A percentile compares a stretch with the other conserved stretches of the same genome.
Evolutionary conservation across 495 filamentous ascomycete species (phyloP).

Genomic region (Neurospora sp.): DNA sequence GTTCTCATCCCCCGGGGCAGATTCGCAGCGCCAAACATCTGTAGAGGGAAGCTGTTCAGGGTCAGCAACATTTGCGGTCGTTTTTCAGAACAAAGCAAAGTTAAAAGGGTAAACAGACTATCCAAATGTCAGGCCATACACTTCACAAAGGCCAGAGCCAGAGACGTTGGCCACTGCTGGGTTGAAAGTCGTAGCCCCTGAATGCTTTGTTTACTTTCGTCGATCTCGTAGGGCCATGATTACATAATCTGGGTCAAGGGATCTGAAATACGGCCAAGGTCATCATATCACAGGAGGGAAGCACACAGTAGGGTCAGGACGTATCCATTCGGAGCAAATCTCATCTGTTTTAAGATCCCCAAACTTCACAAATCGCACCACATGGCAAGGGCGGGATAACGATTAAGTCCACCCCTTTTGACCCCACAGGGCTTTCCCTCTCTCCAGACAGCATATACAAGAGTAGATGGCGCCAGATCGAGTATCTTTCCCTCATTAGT

Average conservation of each 20-base stretch:
- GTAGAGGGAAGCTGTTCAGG: not conserved
- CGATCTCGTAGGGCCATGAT: not conserved
- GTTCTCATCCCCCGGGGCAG: not conserved
- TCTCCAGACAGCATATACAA: slow-evolving; percentile 36
- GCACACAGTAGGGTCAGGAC: not conserved
- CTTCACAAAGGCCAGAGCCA: not conserved
- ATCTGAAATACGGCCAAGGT: not conserved
- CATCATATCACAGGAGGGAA: not conserved
- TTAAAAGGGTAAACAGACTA: not conserved
- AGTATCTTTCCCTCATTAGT: slow-evolving; percentile 99
- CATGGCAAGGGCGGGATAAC: slow-evolving; percentile 36
- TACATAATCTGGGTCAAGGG: not conserved
- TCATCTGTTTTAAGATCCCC: not conserved
- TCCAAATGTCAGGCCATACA: not conserved
- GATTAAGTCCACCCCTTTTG: slow-evolving; percentile 45
- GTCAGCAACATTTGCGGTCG: too few species aligned
- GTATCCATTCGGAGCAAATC: not conserved
- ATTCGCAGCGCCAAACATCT: not conserved
- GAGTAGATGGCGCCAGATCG: slow-evolving; percentile 14
- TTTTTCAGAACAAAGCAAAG: not conserved
- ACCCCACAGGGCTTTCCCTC: slow-evolving; percentile 93
- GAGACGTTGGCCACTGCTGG: not conserved
- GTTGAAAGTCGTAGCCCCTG: not conserved
- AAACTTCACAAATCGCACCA: slow-evolving; percentile 9
- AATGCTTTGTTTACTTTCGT: not conserved